A percentile compares a stretch with the other conserved stretches of the same genome.
Conservation (phyloP, 2,329 filamentous ascomycete genomes). For the Alternaria sp. region DNA sequence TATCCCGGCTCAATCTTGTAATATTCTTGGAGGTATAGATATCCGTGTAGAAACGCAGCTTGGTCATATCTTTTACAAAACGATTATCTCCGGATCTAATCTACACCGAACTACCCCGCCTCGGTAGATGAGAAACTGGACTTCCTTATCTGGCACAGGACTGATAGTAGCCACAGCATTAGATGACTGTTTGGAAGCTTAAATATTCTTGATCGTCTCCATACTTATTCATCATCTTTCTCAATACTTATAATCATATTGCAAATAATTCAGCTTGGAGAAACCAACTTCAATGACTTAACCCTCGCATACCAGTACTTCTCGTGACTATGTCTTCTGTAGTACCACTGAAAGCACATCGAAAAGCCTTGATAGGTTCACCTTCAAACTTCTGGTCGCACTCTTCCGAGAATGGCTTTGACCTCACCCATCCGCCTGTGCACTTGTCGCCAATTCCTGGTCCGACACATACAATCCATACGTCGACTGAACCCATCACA, state of each 20-base stretch:
- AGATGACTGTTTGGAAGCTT: slow-evolving; percentile 1
- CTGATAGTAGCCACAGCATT: slow-evolving; percentile 15
- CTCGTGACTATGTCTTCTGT: slow-evolving; percentile 14
- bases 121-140: slow-evolving; percentile 17
- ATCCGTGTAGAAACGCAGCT: slow-evolving; percentile 2
- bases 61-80: slow-evolving; percentile 16
- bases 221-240: background rate
- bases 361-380: slow-evolving; percentile 55
- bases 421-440: slow-evolving; percentile 55
- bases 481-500: slow-evolving; percentile 40
- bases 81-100: slow-evolving; percentile 26
- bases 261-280: background rate
- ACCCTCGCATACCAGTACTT: background rate
- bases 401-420: slow-evolving; percentile 55
- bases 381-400: slow-evolving; percentile 57
- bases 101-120: slow-evolving; percentile 29
- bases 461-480: slow-evolving; percentile 32
- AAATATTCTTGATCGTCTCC: background rate
- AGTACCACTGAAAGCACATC: slow-evolving; percentile 13
- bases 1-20: background rate
- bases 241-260: background rate
- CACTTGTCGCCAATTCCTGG: slow-evolving; percentile 34
- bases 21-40: background rate
- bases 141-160: slow-evolving; percentile 24
- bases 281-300: background rate